phyloP scores from a whole-genome alignment of 2,329 filamentous ascomycete species.

The Fusarium falciforme region DNA sequence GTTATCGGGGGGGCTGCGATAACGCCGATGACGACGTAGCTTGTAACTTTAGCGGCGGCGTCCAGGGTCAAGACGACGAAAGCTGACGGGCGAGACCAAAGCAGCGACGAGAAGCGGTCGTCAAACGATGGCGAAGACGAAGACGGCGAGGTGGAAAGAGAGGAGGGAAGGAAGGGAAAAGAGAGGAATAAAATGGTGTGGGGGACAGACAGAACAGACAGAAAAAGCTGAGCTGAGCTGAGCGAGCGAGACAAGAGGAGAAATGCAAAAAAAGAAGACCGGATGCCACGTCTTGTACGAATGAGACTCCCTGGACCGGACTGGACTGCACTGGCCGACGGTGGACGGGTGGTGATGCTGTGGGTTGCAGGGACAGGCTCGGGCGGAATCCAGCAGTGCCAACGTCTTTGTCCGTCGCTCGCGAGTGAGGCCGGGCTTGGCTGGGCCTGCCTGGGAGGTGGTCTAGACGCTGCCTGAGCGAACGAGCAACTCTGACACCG shows the following conservation, averaged over 20 bases:
- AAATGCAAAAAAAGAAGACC: slow-evolving; percentile 31
- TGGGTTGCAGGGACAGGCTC: slow-evolving; percentile 42
- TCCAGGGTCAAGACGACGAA: slow-evolving; percentile 18
- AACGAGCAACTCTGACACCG: neutral
- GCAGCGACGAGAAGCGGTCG: neutral
- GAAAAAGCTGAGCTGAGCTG: slow-evolving; percentile 6
- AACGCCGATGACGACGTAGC: slow-evolving; percentile 44
- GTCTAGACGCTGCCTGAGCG: slow-evolving; percentile 14
- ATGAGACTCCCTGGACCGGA: slow-evolving; percentile 32
- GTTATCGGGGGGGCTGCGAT: slow-evolving; percentile 44
- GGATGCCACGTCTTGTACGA: slow-evolving; percentile 44
- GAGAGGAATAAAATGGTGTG: slow-evolving; percentile 28
- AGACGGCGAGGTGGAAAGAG: neutral
- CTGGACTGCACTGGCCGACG: slow-evolving; percentile 10
- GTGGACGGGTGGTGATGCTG: slow-evolving; percentile 38
- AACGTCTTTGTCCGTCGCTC: slow-evolving; percentile 38
- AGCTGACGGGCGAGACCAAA: slow-evolving; percentile 14
- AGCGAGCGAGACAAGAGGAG: slow-evolving; percentile 23
- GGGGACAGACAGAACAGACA: slow-evolving; percentile 15
- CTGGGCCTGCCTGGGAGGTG: slow-evolving; percentile 24
- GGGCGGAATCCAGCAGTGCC: slow-evolving; percentile 38
- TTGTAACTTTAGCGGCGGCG: slow-evolving; percentile 38
- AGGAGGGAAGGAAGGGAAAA: neutral
- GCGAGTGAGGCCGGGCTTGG: slow-evolving; percentile 20
- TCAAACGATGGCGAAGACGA: neutral